Evolutionary conservation across 2,329 filamentous ascomycete species (phyloP).

Genomic region (Monosporascus ibericus): DNA sequence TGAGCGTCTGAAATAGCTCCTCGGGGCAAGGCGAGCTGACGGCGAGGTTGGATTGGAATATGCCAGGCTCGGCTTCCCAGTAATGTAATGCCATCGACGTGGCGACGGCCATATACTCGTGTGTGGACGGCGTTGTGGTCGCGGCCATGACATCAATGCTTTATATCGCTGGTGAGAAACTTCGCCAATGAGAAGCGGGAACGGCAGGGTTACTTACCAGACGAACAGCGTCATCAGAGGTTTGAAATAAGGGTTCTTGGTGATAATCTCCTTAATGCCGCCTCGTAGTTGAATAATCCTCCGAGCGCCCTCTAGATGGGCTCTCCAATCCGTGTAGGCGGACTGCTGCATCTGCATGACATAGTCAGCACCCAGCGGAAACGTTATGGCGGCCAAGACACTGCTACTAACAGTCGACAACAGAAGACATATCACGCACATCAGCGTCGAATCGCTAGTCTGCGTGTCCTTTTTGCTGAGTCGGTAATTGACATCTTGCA

Average conservation of each 20-base stretch:
- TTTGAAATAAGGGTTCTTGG: conserved; percentile 6
- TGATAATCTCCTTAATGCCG: conserved; percentile 5
- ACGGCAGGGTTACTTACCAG: conserved; percentile 2
- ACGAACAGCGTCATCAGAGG: conserved; percentile 9
- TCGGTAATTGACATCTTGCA: conserved; percentile 8
- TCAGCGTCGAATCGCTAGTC: conserved; percentile 11
- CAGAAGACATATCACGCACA: conserved; percentile 13
- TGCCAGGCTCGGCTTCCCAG: conserved; percentile 5
- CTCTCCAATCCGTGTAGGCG: conserved; percentile 10
- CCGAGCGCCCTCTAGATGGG: conserved; percentile 11
- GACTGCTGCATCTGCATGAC: conserved; percentile 9
- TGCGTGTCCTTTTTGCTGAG: conserved; percentile 8
- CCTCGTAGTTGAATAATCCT: conserved; percentile 9
- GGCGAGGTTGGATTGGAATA: conserved; percentile 10
- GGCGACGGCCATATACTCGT: conserved; percentile 6
- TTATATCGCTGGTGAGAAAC: not conserved
- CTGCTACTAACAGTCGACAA: conserved; percentile 6
- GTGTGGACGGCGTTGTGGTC: conserved; percentile 8
- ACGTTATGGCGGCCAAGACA: not conserved
- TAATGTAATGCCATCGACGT: conserved; percentile 9
- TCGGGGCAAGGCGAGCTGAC: conserved; percentile 10
- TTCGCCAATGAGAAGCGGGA: not conserved
- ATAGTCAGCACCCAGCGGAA: not conserved
- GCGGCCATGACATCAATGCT: conserved; percentile 12
- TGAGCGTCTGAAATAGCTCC: conserved; percentile 9